Evolutionary conservation across 129 eudicot genomes (phyloP).

Genomic region (Flaveria linearis): DNA sequence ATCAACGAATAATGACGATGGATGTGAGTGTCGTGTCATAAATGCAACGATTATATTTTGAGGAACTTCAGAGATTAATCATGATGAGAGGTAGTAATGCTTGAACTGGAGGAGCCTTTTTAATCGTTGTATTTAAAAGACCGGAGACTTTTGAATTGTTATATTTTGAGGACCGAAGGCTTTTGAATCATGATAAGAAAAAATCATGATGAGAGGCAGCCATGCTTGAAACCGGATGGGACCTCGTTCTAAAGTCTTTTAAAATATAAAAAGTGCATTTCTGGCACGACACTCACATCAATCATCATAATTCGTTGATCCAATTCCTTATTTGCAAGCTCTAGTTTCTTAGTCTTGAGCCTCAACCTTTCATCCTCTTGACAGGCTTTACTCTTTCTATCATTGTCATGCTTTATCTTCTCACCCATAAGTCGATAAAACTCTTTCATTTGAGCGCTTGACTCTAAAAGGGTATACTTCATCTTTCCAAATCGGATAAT

Average conservation of each 20-base stretch:
- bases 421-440: not conserved
- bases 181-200: too few relatives aligned
- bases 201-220: too few relatives aligned
- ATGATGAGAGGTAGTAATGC: too few relatives aligned
- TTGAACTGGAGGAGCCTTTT: too few relatives aligned
- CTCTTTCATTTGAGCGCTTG: not conserved
- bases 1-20: not conserved
- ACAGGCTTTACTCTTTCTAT: not conserved
- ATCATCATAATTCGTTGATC: not conserved
- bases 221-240: not conserved
- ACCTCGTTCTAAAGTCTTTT: not conserved
- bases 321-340: not conserved
- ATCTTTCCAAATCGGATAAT: not conserved
- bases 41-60: not conserved
- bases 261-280: not conserved
- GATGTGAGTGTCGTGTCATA: not conserved
- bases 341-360: not conserved
- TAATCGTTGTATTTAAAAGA: too few relatives aligned
- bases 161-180: too few relatives aligned
- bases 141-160: too few relatives aligned
- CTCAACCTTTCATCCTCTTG: not conserved
- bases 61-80: not conserved
- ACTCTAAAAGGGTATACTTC: not conserved
- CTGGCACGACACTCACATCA: not conserved
- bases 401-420: not conserved